These are phyloP conservation scores for Trichosporon ovoides DNA, from an alignment of 1,284 basidiomycete species.

Conservation along the genomic window DNA sequence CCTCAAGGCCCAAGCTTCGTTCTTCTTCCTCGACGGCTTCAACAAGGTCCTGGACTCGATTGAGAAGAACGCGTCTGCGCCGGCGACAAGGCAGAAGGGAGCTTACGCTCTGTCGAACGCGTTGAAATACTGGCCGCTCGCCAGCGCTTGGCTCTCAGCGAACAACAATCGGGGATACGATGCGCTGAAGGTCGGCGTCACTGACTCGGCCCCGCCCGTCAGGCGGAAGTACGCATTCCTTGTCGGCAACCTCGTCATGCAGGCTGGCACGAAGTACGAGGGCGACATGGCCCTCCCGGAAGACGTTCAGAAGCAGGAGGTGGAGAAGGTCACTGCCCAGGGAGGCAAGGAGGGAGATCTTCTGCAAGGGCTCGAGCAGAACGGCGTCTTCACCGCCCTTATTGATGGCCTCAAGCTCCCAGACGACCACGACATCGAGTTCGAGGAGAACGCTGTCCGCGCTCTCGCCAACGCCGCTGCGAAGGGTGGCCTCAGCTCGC, in stretches of 20 bases:
- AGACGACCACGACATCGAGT: constrained; percentile 70
- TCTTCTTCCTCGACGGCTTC: constrained; percentile 65
- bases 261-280: constrained; percentile 54
- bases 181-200: constrained; percentile 27
- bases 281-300: constrained; percentile 43
- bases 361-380: constrained; percentile 25
- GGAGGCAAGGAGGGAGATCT: constrained; percentile 28
- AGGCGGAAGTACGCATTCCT: constrained; percentile 82
- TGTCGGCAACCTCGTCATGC: constrained; percentile 70
- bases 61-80: constrained; percentile 23
- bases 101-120: constrained; percentile 81
- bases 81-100: constrained; percentile 62
- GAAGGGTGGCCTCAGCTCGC: constrained; percentile 31
- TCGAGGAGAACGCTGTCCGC: constrained; percentile 71
- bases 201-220: constrained; percentile 71
- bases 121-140: constrained; percentile 60
- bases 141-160: constrained; percentile 23
- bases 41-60: constrained; percentile 58
- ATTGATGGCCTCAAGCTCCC: constrained; percentile 54
- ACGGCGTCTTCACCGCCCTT: constrained; percentile 20
- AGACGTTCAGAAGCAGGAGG: constrained; percentile 35
- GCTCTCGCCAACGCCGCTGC: constrained; percentile 50
- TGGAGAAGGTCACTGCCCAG: constrained; percentile 21
- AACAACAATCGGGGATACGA: constrained; percentile 26
- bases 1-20: constrained; percentile 68